phyloP scores from a whole-genome alignment of 441 rosid species.

The Erysimum cheiri region DNA sequence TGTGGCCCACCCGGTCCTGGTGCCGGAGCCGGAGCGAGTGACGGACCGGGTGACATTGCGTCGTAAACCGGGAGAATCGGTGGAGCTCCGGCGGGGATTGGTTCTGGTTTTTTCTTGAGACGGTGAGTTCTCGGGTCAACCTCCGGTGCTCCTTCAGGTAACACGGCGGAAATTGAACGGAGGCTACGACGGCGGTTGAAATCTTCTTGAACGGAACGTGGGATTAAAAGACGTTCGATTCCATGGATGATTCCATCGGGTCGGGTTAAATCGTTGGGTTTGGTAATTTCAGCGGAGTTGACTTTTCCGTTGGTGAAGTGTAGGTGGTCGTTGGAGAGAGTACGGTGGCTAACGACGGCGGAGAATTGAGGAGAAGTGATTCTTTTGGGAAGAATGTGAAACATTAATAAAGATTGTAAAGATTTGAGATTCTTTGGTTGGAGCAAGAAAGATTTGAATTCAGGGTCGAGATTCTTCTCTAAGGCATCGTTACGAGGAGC shows the following conservation, averaged over 20 bases:
- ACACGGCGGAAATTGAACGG: conserved; percentile 59
- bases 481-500: conserved; percentile 77
- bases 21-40: conserved; percentile 73
- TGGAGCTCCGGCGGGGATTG: conserved; percentile 50
- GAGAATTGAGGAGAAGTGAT: conserved; percentile 48
- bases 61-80: conserved; percentile 63
- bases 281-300: conserved; percentile 48
- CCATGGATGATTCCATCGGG: conserved; percentile 74
- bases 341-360: conserved; percentile 48
- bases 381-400: conserved; percentile 58
- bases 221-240: conserved; percentile 64
- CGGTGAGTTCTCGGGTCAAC: conserved; percentile 74
- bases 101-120: conserved; percentile 57
- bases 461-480: conserved; percentile 71
- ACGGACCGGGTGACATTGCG: conserved; percentile 77
- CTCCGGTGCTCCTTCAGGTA: conserved; percentile 73
- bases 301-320: conserved; percentile 44
- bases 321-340: conserved; percentile 58
- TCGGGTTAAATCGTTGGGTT: conserved; percentile 57
- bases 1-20: conserved; percentile 77
- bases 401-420: conserved; percentile 53
- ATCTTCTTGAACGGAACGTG: conserved; percentile 69
- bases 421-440: conserved; percentile 69
- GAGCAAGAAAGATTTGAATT: conserved; percentile 70
- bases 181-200: conserved; percentile 68